Evolutionary conservation across 768 basidiomycete species (phyloP), one percentile per base, ranked within the genome.

Genomic region (Daedalea quercina): DNA sequence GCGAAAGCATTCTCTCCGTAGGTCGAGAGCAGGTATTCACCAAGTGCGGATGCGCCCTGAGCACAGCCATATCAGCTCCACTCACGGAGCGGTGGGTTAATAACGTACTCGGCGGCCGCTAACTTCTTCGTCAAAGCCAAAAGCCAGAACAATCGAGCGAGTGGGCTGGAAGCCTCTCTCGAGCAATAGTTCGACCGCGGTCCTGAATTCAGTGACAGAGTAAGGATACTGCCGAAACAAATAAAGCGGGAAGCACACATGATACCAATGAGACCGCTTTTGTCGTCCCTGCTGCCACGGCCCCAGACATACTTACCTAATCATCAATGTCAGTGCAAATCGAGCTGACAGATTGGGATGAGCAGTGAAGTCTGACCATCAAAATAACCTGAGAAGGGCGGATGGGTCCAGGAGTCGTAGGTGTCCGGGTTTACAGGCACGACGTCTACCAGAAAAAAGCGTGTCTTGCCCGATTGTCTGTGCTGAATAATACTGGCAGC

Each of bases 121-220:
- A 1, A 56, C 54, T 66, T 81, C 80, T 59, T 81, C 81, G 56
- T 81, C 80, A 55, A 80, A 80, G 0, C 71, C 74, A 54, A 69
- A 75, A 0, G 73, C 66, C 13, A 76, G 65, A 15, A 74, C 62
- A 8, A 73, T 61, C 9, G 63, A 62, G 26, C 78, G 69, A n/a
- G 69, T 68, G 1, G 81, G 80, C 55, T 69, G 56, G 64, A 75
- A 82, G 1, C 69, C 73, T 7, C 73, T 66, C 20, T 70, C 59
- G 2, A 81, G 57, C 4, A 82, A 68, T 6, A 70, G 67, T 61
- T 81, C 78, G 33, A 81, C 60, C 1, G 78, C 66, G 2, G 70
- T 68, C 52, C 72, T 68, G n/a, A 52, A 44, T 40, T 15, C 4
- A 17, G 15, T 6, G 4, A 8, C 37, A 7, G 28, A 31, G 19